phyloP scores from a whole-genome alignment of 768 basidiomycete genomes.

The Holtermanniella nyarrowii region DNA sequence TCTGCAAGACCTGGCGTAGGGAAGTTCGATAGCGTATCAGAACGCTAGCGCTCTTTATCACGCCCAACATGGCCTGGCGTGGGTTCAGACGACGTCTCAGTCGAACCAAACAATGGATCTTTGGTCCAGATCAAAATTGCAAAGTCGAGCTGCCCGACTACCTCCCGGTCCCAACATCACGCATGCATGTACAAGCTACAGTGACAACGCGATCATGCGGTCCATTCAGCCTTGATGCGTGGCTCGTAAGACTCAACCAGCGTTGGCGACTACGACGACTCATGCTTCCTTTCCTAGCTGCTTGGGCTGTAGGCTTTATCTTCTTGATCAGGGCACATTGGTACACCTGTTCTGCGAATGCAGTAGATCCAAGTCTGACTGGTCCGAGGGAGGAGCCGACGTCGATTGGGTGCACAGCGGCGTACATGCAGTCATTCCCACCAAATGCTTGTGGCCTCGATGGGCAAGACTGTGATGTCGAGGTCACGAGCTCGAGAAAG shows the following conservation, averaged over 20 bases:
- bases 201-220: background rate
- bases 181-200: background rate
- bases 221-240: background rate
- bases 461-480: slow-evolving; percentile 14
- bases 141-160: background rate
- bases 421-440: slow-evolving; percentile 12
- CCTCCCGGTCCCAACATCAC: background rate
- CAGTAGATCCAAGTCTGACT: slow-evolving; percentile 15
- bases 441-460: slow-evolving; percentile 27
- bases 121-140: background rate
- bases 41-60: too few relatives aligned
- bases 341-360: slow-evolving; percentile 11
- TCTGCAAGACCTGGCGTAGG: too few relatives aligned
- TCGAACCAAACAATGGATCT: background rate
- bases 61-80: too few relatives aligned
- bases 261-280: background rate
- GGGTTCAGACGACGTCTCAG: background rate
- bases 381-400: slow-evolving; percentile 14
- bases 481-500: slow-evolving; percentile 2
- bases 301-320: slow-evolving; percentile 24
- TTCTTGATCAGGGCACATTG: slow-evolving; percentile 29
- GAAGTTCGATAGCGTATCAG: too few relatives aligned
- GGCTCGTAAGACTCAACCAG: background rate
- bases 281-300: slow-evolving; percentile 9
- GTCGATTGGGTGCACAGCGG: background rate